Percentiles rank a stretch among this genome's conserved stretches.
Evolutionary conservation across 2,329 filamentous ascomycete genomes (phyloP).

Genomic region (Ascochyta fabae): DNA sequence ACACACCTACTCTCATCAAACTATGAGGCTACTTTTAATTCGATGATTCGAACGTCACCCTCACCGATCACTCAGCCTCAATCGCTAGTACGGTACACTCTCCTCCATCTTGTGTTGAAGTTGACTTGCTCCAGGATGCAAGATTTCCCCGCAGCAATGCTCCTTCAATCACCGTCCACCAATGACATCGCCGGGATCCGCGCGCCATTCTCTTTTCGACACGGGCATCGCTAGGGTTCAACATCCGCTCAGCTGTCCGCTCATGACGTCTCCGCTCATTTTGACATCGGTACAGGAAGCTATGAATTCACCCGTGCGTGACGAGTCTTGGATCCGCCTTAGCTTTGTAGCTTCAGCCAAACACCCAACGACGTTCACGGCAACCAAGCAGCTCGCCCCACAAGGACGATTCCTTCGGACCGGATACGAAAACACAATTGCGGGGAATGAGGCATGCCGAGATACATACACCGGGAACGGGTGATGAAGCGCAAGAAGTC

Average conservation of each 20-base stretch:
- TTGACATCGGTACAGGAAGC: constrained; percentile 21
- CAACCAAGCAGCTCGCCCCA: constrained; percentile 2
- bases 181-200: constrained; percentile 20
- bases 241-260: constrained; percentile 30
- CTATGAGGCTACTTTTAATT: neutral
- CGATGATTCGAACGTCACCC: neutral
- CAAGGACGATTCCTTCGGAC: neutral
- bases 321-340: constrained; percentile 27
- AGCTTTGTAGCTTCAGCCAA: constrained; percentile 26
- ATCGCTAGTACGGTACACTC: neutral
- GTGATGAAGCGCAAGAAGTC: neutral
- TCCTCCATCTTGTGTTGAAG: neutral
- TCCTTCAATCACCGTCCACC: constrained; percentile 34
- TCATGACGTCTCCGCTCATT: constrained; percentile 24
- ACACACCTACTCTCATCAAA: neutral
- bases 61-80: neutral
- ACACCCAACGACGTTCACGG: neutral
- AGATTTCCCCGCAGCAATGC: constrained; percentile 22
- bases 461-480: neutral
- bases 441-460: constrained; percentile 10
- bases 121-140: neutral
- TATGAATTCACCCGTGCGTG: constrained; percentile 17
- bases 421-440: constrained; percentile 3
- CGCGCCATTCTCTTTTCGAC: constrained; percentile 23
- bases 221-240: constrained; percentile 26